Conservation (phyloP, 148 eudicot genomes). For the Cornus kousa region DNA sequence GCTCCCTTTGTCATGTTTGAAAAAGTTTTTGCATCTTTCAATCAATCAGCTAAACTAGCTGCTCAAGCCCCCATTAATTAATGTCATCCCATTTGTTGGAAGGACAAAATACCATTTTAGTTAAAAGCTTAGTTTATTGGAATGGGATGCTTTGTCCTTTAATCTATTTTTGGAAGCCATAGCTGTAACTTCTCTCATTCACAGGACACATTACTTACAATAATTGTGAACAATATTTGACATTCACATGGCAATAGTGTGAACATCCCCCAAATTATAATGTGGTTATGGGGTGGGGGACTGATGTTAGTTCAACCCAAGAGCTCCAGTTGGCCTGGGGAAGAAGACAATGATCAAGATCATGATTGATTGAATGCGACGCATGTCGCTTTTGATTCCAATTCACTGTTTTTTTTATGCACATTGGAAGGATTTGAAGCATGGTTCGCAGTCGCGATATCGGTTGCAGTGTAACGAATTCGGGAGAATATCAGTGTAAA, state of each 20-base stretch:
- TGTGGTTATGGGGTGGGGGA: slow-evolving; percentile 8
- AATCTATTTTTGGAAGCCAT: not conserved
- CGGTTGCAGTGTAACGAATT: not conserved
- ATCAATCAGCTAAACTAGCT: too few species aligned
- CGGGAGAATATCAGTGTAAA: too few species aligned
- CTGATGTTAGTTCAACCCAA: not conserved
- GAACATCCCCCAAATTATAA: not conserved
- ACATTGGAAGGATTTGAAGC: too few species aligned
- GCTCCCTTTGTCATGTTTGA: too few species aligned
- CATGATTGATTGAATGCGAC: too few species aligned
- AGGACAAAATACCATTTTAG: not conserved
- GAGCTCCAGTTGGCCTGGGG: slow-evolving; percentile 2
- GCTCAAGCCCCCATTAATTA: too few species aligned
- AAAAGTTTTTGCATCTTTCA: too few species aligned
- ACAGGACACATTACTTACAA: slow-evolving; percentile 7
- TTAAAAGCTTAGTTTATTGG: not conserved
- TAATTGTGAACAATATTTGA: slow-evolving; percentile 6
- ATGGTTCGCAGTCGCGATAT: too few species aligned
- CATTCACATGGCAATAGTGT: not conserved
- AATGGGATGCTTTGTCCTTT: slow-evolving; percentile 8
- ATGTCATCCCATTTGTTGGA: too few species aligned
- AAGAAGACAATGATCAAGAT: not conserved
- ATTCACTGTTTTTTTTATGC: not conserved
- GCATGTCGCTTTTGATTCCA: too few species aligned
- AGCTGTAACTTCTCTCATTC: slow-evolving; percentile 12